Evolutionary conservation across 768 basidiomycete genomes (phyloP), one percentile per base, ranked within the genome.

Genomic region (Russula olivacea): DNA sequence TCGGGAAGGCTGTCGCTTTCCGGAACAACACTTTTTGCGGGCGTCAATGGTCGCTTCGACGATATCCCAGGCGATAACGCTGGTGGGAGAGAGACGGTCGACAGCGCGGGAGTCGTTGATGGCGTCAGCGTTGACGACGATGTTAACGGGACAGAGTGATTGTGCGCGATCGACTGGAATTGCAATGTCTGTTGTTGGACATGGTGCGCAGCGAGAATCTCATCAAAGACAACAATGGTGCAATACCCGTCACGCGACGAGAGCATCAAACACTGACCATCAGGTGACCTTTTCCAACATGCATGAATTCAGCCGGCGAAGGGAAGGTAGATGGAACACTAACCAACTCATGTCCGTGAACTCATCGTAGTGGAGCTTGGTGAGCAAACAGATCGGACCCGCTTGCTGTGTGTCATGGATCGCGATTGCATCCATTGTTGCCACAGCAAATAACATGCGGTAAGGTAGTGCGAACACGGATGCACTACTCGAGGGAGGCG

Each of bases 391-490:
- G 56, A 98, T 81, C 0, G 97, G 97, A 3, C 88, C 84, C 1
- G 91, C 83, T 76, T 98, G 96, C 75, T 98, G 97, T 4, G 95
- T 98, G 72, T 99, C 97, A 71, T 99, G 94, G 57, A 99, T 87
- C 30, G 90, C 82, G 50, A 99, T 85, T 0, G 92, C 87, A 74
- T 99, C 97, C 86, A 94, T 97, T 23, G 96, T 97, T 54, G 93
- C 89, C 17, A 98, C 93, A 1, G 97, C 93, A 69, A 89, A 98
- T 48, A 98, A 74, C 88, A 98, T 90, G 55, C 97, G 81, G 74
- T 98, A 98, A 3, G 95, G 91, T 53, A 98, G 75, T 10, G 90
- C 83, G 71, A 98, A 98, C 3, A 97, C 79, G 15, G 91, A 87
- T 17, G 81, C 83, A 0, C 82, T 79, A 30, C 69, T 73, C 3